These are phyloP conservation scores for Cyphellophora europaea DNA, from an alignment of 2,329 filamentous ascomycete species.

Conservation along the genomic window DNA sequence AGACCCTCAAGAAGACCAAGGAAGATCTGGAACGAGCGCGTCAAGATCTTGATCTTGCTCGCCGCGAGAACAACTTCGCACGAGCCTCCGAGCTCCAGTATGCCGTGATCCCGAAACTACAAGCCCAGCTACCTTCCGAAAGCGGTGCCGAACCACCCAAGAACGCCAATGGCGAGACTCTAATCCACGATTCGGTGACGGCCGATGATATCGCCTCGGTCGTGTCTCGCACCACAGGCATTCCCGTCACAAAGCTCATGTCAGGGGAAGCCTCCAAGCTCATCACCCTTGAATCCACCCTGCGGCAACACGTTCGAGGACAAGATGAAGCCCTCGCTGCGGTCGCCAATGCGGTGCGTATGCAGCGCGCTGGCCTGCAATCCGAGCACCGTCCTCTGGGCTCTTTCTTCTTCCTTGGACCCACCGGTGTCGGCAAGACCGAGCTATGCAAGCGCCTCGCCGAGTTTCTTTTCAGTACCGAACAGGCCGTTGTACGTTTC, in stretches of 20 bases:
- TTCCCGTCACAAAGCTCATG: slow-evolving; percentile 85
- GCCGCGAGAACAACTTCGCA: slow-evolving; percentile 79
- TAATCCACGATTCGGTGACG: slow-evolving; percentile 92
- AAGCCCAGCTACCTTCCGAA: slow-evolving; percentile 71
- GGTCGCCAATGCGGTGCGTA: slow-evolving; percentile 84
- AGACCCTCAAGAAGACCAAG: slow-evolving; percentile 77
- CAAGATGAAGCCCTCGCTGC: slow-evolving; percentile 90
- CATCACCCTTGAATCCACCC: slow-evolving; percentile 86
- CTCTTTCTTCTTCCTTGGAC: slow-evolving; percentile 95
- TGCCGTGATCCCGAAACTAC: slow-evolving; percentile 71
- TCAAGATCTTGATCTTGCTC: slow-evolving; percentile 77
- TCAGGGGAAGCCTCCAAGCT: slow-evolving; percentile 90
- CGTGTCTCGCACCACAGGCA: slow-evolving; percentile 83
- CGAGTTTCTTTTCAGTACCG: slow-evolving; percentile 83
- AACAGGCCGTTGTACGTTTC: slow-evolving; percentile 82
- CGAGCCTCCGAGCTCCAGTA: slow-evolving; percentile 88
- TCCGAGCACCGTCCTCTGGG: slow-evolving; percentile 86
- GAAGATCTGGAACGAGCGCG: slow-evolving; percentile 79
- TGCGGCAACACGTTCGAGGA: slow-evolving; percentile 75
- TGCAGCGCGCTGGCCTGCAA: slow-evolving; percentile 85
- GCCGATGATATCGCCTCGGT: slow-evolving; percentile 89
- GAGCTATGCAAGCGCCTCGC: slow-evolving; percentile 96
- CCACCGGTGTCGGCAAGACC: slow-evolving; percentile 94
- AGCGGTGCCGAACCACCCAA: slow-evolving; percentile 32
- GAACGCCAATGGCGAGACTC: slow-evolving; percentile 39